A percentile compares a stretch with the other conserved stretches of the same genome.
phyloP scores from a whole-genome alignment of 257 asterid species.

The Fraxinus pennsylvanica region DNA sequence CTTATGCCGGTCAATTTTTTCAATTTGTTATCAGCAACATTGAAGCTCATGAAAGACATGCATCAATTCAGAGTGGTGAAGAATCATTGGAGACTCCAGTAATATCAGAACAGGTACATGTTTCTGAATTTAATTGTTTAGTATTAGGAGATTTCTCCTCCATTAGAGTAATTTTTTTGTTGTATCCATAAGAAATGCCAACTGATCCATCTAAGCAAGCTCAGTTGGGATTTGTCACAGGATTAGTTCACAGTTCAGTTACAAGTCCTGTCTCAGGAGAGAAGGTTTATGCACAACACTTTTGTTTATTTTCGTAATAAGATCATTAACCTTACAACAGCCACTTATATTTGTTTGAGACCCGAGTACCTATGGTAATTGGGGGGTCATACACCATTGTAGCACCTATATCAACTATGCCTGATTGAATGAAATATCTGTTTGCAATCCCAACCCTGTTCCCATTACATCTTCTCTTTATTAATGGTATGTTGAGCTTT shows the following conservation, averaged over 20 bases:
- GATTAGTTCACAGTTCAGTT: slow-evolving; percentile 80
- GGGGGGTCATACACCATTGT: too few species aligned
- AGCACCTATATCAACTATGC: too few species aligned
- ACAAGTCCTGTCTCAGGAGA: slow-evolving; percentile 85
- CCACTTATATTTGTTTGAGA: not conserved
- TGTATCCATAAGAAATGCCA: slow-evolving; percentile 48
- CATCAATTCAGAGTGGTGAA: slow-evolving; percentile 70
- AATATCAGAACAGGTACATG: slow-evolving; percentile 63
- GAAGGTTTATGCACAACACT: slow-evolving; percentile 53
- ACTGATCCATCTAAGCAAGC: slow-evolving; percentile 88
- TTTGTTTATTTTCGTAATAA: slow-evolving; percentile 1
- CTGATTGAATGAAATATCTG: too few species aligned
- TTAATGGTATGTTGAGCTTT: too few species aligned
- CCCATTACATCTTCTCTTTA: too few species aligned
- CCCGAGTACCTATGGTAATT: too few species aligned
- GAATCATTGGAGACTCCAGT: slow-evolving; percentile 89
- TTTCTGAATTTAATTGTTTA: slow-evolving; percentile 20
- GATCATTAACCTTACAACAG: not conserved
- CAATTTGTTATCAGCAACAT: slow-evolving; percentile 76
- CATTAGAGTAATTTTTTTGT: slow-evolving; percentile 18
- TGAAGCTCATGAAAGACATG: slow-evolving; percentile 71
- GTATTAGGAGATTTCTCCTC: slow-evolving; percentile 15
- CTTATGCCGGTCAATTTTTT: slow-evolving; percentile 85
- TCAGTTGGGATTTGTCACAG: slow-evolving; percentile 76
- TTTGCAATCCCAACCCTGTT: too few species aligned